These are phyloP conservation scores for Canavalia gladiata DNA, from an alignment of 306 rosid species.

Conservation along the genomic window DNA sequence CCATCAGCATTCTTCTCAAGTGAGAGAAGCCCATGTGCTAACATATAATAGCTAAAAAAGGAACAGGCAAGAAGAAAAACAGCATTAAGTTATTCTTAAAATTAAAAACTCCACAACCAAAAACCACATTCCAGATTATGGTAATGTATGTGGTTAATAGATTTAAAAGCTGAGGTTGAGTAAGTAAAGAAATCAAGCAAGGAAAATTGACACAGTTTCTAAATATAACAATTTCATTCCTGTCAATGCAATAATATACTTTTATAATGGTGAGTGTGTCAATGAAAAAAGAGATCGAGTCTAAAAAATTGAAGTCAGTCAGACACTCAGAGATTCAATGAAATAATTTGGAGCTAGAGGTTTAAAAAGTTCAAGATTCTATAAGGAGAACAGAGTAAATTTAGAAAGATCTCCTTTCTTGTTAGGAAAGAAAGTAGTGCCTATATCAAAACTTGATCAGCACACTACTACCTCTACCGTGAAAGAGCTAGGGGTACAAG, in stretches of 20 bases:
- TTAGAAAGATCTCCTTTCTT: background rate
- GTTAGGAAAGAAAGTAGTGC: background rate
- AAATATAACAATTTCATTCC: slow-evolving; percentile 11
- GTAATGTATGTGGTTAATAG: background rate
- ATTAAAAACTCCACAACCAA: background rate
- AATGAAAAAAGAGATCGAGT: background rate
- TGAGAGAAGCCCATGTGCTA: background rate
- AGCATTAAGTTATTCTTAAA: background rate
- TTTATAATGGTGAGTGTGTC: background rate
- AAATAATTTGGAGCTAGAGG: background rate
- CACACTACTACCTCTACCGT: slow-evolving; percentile 1
- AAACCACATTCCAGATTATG: background rate
- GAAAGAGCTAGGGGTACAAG: background rate
- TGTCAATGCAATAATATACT: background rate
- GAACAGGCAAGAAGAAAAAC: background rate
- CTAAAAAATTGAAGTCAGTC: background rate
- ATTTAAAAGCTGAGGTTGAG: slow-evolving; percentile 9
- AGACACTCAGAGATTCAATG: background rate
- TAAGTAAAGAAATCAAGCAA: background rate
- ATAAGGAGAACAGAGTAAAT: no score
- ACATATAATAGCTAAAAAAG: background rate
- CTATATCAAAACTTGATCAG: slow-evolving; percentile 22
- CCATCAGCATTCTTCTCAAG: slow-evolving; percentile 2
- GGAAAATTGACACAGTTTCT: slow-evolving; percentile 1
- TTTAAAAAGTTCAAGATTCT: background rate